A percentile compares a stretch with the other conserved stretches of the same genome.
These are phyloP conservation scores for Ceraceosorus guamensis DNA, from an alignment of 1,284 basidiomycete genomes.

Conservation along the genomic window DNA sequence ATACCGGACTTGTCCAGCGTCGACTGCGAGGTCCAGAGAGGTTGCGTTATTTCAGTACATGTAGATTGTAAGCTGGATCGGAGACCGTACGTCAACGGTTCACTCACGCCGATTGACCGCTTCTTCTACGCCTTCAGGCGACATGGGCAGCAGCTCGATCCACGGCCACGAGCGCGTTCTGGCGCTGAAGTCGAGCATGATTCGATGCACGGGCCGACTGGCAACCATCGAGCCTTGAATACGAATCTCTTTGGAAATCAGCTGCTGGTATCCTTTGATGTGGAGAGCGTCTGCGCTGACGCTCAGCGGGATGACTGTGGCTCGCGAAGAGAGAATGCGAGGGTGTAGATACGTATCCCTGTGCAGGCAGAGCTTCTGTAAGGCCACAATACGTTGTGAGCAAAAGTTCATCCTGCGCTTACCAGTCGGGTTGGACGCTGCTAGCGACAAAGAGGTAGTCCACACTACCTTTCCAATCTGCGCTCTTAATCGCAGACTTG, in stretches of 20 bases:
- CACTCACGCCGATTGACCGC: conserved; percentile 30
- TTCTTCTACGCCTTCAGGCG: conserved; percentile 35
- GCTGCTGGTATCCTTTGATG: conserved; percentile 29
- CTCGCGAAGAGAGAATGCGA: conserved; percentile 25
- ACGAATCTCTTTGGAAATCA: conserved; percentile 34
- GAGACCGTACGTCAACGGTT: conserved; percentile 1
- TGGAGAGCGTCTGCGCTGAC: conserved; percentile 18
- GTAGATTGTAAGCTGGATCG: too few species aligned
- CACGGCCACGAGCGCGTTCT: conserved; percentile 31
- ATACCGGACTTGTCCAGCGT: conserved; percentile 24
- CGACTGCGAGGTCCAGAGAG: too few species aligned
- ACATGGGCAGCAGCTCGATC: conserved; percentile 43
- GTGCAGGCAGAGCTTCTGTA: too few species aligned
- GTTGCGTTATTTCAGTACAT: too few species aligned
- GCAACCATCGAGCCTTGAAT: conserved; percentile 38
- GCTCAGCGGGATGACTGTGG: conserved; percentile 35
- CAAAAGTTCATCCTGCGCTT: neutral
- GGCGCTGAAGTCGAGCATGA: conserved; percentile 40
- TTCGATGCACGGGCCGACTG: conserved; percentile 22
- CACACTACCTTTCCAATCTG: conserved; percentile 3
- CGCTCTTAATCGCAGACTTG: conserved; percentile 12
- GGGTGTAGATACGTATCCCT: conserved; percentile 16
- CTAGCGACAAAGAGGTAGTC: conserved; percentile 36
- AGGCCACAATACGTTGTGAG: too few species aligned
- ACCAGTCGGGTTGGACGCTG: conserved; percentile 40